Evolutionary conservation across 2,329 filamentous ascomycete genomes (phyloP).

Genomic region (Fusarium chuoi): DNA sequence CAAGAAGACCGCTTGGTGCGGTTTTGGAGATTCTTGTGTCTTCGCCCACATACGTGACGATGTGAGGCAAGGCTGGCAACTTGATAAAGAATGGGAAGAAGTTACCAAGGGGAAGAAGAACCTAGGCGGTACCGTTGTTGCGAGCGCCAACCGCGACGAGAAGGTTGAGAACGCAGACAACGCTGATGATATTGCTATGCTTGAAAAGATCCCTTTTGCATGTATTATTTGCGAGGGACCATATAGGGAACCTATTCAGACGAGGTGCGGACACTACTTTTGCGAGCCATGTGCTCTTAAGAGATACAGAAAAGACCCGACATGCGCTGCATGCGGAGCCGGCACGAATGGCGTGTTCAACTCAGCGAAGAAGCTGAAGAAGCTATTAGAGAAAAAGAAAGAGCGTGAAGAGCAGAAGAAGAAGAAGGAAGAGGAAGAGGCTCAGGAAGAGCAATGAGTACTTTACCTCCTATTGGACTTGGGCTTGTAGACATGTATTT

Average conservation of each 20-base stretch:
- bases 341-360: constrained; percentile 94
- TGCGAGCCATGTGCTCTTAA: constrained; percentile 90
- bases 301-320: constrained; percentile 86
- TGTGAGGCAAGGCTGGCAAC: constrained; percentile 84
- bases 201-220: constrained; percentile 88
- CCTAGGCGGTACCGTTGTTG: constrained; percentile 68
- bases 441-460: constrained; percentile 49
- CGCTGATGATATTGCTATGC: constrained; percentile 72
- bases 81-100: constrained; percentile 94
- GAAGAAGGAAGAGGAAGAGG: constrained; percentile 61
- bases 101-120: constrained; percentile 77
- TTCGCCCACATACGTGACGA: constrained; percentile 53
- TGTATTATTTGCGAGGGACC: constrained; percentile 86
- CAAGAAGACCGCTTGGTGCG: constrained; percentile 73
- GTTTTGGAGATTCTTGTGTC: constrained; percentile 66
- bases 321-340: constrained; percentile 84
- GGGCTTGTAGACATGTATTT: constrained; percentile 2
- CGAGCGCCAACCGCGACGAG: constrained; percentile 63
- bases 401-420: constrained; percentile 68
- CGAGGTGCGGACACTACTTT: constrained; percentile 95
- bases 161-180: constrained; percentile 52
- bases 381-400: constrained; percentile 79
- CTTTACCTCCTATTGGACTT: background rate
- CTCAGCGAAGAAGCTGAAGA: constrained; percentile 82
- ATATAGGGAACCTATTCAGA: constrained; percentile 84